A percentile compares a stretch with the other conserved stretches of the same genome.
phyloP scores from a whole-genome alignment of 2,329 filamentous ascomycete genomes.

The Ambrosiella beaveri region DNA sequence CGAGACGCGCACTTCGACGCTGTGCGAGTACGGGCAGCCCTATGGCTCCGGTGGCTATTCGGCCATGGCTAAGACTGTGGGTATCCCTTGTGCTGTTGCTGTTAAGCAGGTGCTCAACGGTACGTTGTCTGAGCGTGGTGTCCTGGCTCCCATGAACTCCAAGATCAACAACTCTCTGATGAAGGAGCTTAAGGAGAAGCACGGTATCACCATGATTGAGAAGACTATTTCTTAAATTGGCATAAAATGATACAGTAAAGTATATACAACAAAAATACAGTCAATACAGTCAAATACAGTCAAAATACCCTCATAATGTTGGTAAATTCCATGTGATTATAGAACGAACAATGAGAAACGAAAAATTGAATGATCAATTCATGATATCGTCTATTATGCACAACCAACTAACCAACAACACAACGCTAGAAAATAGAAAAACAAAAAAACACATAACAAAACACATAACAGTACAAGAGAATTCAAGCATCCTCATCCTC shows the following conservation, averaged over 20 bases:
- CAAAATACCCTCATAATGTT: background rate
- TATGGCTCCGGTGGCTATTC: constrained; percentile 61
- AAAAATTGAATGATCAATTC: too few species aligned
- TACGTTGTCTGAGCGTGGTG: constrained; percentile 52
- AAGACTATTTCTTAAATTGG: constrained; percentile 33
- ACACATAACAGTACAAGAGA: background rate
- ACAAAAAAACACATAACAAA: background rate
- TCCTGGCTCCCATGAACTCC: constrained; percentile 59
- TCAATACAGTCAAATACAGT: background rate
- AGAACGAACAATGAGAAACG: too few species aligned
- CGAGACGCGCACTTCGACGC: constrained; percentile 64
- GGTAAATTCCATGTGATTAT: too few species aligned
- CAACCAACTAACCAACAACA: background rate
- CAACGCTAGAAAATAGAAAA: background rate
- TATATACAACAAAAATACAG: constrained; percentile 3
- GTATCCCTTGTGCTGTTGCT: constrained; percentile 46
- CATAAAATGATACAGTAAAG: background rate
- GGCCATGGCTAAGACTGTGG: constrained; percentile 70
- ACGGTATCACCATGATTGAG: constrained; percentile 56
- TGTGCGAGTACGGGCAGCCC: constrained; percentile 67
- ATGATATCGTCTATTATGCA: background rate
- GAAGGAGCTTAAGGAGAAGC: constrained; percentile 61
- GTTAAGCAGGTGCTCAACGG: constrained; percentile 65
- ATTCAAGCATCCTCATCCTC: constrained; percentile 1
- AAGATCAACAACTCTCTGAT: constrained; percentile 58